A percentile compares a stretch with the other conserved stretches of the same genome.
Evolutionary conservation across 2,329 filamentous ascomycete species (phyloP).

Genomic region (Fusarium euwallaceae): DNA sequence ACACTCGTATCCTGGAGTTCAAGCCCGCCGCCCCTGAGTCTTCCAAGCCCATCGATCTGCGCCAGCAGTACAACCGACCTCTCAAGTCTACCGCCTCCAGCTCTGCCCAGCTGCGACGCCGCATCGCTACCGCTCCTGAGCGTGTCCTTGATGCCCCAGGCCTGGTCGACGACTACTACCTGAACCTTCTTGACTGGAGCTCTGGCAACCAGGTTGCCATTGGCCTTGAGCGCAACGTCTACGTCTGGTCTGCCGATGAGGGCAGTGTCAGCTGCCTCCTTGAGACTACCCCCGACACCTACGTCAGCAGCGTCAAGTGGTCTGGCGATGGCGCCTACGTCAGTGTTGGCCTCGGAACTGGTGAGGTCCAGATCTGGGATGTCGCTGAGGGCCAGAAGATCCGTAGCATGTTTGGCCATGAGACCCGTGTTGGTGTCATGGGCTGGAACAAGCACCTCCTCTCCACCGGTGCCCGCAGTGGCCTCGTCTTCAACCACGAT

Average conservation of each 20-base stretch:
- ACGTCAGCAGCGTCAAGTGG: slow-evolving; percentile 99
- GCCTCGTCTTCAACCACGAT: slow-evolving; percentile 98
- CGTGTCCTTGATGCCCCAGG: slow-evolving; percentile 96
- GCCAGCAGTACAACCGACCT: slow-evolving; percentile 97
- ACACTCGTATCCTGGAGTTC: slow-evolving; percentile 96
- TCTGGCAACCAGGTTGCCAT: slow-evolving; percentile 98
- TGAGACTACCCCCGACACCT: slow-evolving; percentile 90
- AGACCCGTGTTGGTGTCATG: slow-evolving; percentile 97
- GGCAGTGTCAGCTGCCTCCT: slow-evolving; percentile 90
- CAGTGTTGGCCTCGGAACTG: slow-evolving; percentile 91
- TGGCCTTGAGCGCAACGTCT: slow-evolving; percentile 95
- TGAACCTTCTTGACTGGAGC: slow-evolving; percentile 98
- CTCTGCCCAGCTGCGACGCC: slow-evolving; percentile 89
- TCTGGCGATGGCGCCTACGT: slow-evolving; percentile 97
- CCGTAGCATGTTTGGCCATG: slow-evolving; percentile 98
- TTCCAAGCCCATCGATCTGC: slow-evolving; percentile 96
- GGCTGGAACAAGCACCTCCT: slow-evolving; percentile 99
- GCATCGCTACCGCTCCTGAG: slow-evolving; percentile 94
- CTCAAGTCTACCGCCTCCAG: slow-evolving; percentile 81
- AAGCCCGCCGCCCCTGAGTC: slow-evolving; percentile 99
- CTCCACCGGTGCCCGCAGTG: slow-evolving; percentile 93
- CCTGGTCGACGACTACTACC: slow-evolving; percentile 97
- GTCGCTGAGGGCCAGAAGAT: slow-evolving; percentile 95
- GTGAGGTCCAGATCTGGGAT: slow-evolving; percentile 99
- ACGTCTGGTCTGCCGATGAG: slow-evolving; percentile 97